Conservation (phyloP, 768 basidiomycete genomes). For the Collybia sordida region DNA sequence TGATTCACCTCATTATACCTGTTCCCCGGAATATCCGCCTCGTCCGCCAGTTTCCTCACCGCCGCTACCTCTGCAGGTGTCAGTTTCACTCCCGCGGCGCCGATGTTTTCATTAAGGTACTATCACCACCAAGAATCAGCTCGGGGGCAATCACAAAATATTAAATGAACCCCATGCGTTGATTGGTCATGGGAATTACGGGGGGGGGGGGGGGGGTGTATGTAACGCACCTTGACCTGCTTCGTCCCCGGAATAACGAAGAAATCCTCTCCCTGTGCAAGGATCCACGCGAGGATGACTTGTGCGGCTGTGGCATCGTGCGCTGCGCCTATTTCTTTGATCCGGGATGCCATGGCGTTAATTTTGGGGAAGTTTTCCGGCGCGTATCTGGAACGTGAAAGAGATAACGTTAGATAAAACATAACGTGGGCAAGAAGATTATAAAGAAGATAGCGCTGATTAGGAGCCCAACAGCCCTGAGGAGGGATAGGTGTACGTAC, state of each 20-base stretch:
- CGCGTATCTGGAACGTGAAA: constrained; percentile 25
- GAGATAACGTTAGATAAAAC: too few relatives aligned
- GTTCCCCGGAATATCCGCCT: constrained; percentile 25
- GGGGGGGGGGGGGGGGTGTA: not conserved
- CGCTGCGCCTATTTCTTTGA: constrained; percentile 30
- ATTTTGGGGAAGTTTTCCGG: constrained; percentile 40
- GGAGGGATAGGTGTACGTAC: constrained; percentile 11
- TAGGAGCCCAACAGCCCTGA: not conserved
- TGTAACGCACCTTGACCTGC: constrained; percentile 27
- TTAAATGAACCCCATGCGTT: too few relatives aligned
- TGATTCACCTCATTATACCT: constrained; percentile 12
- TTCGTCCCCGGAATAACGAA: constrained; percentile 45
- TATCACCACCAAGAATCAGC: constrained; percentile 11
- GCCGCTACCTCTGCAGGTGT: constrained; percentile 25
- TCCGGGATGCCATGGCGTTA: constrained; percentile 29
- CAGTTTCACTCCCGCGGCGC: constrained; percentile 24
- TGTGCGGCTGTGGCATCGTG: constrained; percentile 39
- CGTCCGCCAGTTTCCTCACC: constrained; percentile 27
- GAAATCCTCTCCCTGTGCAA: constrained; percentile 41
- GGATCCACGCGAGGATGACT: constrained; percentile 43
- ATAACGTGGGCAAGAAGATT: too few relatives aligned
- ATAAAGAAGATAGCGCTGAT: too few relatives aligned
- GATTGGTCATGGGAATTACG: not conserved
- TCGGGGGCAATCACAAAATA: too few relatives aligned
- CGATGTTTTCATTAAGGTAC: constrained; percentile 41